A percentile compares a stretch with the other conserved stretches of the same genome.
Evolutionary conservation across 257 asterid genomes (phyloP).

Genomic region (Scutellaria galericulata): DNA sequence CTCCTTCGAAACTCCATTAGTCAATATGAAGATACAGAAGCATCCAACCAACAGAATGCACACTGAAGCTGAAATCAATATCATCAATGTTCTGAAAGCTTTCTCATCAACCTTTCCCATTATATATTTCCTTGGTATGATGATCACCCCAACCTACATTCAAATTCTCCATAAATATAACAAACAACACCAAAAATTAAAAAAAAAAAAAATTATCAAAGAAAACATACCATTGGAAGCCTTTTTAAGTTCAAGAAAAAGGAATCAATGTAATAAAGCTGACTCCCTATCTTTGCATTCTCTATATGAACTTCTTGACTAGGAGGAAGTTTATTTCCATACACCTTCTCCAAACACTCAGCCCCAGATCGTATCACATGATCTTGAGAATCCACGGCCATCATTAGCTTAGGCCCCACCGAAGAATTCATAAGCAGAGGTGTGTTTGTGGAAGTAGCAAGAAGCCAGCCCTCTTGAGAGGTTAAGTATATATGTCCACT

Average conservation of each 20-base stretch:
- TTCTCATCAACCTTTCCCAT: slow-evolving; percentile 93
- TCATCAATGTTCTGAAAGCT: slow-evolving; percentile 69
- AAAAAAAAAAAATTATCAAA: neutral
- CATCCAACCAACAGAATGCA: slow-evolving; percentile 86
- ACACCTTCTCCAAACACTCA: slow-evolving; percentile 58
- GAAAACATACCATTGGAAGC: slow-evolving; percentile 81
- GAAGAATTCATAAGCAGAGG: slow-evolving; percentile 72
- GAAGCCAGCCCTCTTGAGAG: slow-evolving; percentile 93
- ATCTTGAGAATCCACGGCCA: slow-evolving; percentile 78
- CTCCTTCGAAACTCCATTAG: slow-evolving; percentile 93
- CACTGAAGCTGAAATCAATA: slow-evolving; percentile 80
- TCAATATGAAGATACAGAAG: slow-evolving; percentile 76
- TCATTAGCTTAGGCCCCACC: slow-evolving; percentile 68
- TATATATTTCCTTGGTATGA: slow-evolving; percentile 84
- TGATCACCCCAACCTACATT: slow-evolving; percentile 85
- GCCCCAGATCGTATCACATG: slow-evolving; percentile 79
- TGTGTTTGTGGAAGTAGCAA: slow-evolving; percentile 80
- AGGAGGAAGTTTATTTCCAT: slow-evolving; percentile 62
- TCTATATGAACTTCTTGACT: slow-evolving; percentile 83
- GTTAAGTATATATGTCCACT: slow-evolving; percentile 91
- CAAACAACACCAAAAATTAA: neutral
- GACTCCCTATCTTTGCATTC: slow-evolving; percentile 71
- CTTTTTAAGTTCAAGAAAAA: slow-evolving; percentile 87
- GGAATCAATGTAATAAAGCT: slow-evolving; percentile 76
- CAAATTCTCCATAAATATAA: slow-evolving; percentile 1